Evolutionary conservation across 768 basidiomycete genomes (phyloP).

Genomic region (Fistulinella prunicolor): DNA sequence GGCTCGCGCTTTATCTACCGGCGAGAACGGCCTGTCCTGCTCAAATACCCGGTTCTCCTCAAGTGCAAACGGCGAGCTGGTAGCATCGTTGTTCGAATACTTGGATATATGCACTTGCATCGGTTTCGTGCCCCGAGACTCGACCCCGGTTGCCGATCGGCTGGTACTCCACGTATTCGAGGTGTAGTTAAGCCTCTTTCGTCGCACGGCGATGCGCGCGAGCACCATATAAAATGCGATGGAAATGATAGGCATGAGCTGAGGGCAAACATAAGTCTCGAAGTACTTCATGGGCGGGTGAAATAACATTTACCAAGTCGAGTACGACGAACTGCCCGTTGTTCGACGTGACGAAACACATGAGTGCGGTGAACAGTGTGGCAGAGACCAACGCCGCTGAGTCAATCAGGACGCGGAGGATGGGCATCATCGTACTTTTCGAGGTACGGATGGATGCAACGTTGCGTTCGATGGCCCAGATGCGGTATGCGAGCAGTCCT

Average conservation of each 20-base stretch:
- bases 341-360: constrained; percentile 1
- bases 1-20: too few relatives aligned
- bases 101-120: too few relatives aligned
- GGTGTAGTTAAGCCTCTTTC: background rate
- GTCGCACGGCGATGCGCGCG: background rate
- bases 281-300: background rate
- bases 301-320: background rate
- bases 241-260: background rate
- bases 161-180: background rate
- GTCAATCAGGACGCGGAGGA: background rate
- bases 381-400: background rate
- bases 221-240: background rate
- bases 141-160: background rate
- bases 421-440: background rate
- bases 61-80: too few relatives aligned
- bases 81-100: too few relatives aligned
- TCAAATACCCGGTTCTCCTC: too few relatives aligned
- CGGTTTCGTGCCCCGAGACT: background rate
- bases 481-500: constrained; percentile 1
- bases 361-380: background rate
- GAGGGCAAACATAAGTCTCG: background rate
- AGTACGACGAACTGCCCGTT: background rate
- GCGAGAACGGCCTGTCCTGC: too few relatives aligned
- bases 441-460: background rate
- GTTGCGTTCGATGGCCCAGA: background rate